Conservation (phyloP, 768 basidiomycete species). For the Pisolithus tinctorius region DNA sequence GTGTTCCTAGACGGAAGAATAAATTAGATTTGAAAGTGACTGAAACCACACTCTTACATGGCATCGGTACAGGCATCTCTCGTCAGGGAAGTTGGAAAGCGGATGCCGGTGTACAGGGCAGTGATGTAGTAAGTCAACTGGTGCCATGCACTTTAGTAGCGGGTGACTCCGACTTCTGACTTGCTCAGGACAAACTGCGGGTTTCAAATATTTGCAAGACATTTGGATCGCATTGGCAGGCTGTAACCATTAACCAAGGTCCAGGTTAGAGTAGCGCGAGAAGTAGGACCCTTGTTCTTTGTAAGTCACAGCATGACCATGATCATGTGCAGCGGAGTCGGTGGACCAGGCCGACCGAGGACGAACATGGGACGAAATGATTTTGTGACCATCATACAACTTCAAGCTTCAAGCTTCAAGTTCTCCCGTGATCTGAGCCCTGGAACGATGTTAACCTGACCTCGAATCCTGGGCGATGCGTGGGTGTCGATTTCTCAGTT, state of each 20-base stretch:
- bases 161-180: background rate
- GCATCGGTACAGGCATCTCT: conserved; percentile 88
- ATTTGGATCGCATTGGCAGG: conserved; percentile 7
- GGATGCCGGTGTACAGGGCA: conserved; percentile 51
- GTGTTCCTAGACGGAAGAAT: conserved; percentile 60
- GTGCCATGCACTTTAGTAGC: background rate
- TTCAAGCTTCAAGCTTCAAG: no score
- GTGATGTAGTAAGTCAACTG: background rate
- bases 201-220: conserved; percentile 48
- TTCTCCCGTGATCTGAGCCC: no score
- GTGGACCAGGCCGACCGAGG: no score
- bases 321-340: background rate
- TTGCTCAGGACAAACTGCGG: conserved; percentile 36
- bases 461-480: no score
- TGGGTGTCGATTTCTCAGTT: no score
- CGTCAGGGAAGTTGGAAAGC: conserved; percentile 86
- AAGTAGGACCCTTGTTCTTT: background rate
- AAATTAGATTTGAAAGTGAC: background rate
- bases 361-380: no score
- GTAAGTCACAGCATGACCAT: background rate
- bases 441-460: no score
- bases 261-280: no score
- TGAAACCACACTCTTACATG: conserved; percentile 45
- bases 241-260: no score
- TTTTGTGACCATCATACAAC: no score